Evolutionary conservation across 306 rosid species (phyloP).

Genomic region (Dicorynia guianensis): DNA sequence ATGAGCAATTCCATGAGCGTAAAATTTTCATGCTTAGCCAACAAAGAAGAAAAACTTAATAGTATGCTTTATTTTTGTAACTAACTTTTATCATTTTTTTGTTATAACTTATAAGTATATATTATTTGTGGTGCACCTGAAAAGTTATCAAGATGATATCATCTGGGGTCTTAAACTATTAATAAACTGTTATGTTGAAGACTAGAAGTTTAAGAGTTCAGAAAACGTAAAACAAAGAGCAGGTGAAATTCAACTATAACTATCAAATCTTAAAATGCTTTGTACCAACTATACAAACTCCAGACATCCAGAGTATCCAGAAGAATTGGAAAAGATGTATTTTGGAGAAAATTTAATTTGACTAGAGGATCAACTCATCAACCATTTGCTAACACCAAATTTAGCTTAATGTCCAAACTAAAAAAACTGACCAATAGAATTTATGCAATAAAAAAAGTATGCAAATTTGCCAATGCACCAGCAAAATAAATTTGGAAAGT

Average conservation of each 20-base stretch:
- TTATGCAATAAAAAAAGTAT: neutral
- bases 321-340: neutral
- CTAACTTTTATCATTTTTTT: no score
- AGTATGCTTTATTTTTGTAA: neutral
- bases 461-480: constrained; percentile 23
- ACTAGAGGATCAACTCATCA: constrained; percentile 16
- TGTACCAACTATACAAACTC: neutral
- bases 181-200: no score
- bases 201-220: no score
- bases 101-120: no score
- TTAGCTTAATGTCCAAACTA: neutral
- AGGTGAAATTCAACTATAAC: no score
- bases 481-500: neutral
- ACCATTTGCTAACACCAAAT: constrained; percentile 15
- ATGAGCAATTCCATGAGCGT: neutral
- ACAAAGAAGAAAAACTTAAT: constrained; percentile 11
- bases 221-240: no score
- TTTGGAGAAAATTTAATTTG: neutral
- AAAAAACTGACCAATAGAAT: neutral
- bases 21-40: neutral
- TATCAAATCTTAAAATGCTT: neutral
- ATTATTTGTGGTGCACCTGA: no score
- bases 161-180: no score
- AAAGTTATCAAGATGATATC: no score
- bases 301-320: neutral